Evolutionary conservation across 163 green algal genomes (phyloP).

Genomic region (Scenedesmus sp.): DNA sequence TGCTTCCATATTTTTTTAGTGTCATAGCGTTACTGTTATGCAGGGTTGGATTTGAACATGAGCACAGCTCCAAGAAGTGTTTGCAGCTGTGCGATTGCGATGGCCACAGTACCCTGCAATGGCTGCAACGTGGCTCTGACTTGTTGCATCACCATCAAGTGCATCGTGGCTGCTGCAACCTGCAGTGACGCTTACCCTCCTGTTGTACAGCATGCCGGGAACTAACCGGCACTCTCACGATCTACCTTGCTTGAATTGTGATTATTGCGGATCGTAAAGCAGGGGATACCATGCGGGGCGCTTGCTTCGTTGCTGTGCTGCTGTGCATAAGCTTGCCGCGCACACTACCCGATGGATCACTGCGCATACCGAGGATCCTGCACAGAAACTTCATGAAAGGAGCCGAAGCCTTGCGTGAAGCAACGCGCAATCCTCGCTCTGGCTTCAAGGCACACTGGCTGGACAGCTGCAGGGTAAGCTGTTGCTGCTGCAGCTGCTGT

Average conservation of each 20-base stretch:
- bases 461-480: conserved; percentile 38
- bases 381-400: conserved; percentile 48
- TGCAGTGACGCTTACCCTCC: neutral
- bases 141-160: neutral
- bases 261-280: neutral
- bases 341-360: neutral
- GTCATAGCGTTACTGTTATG: neutral
- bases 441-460: conserved; percentile 46
- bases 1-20: no score
- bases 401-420: neutral
- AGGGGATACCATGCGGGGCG: neutral
- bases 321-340: neutral
- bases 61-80: neutral
- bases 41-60: neutral
- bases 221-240: neutral
- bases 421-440: neutral
- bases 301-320: neutral
- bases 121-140: neutral
- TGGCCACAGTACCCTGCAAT: neutral
- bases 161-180: neutral
- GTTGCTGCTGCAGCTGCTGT: neutral
- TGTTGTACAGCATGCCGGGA: neutral
- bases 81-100: no score
- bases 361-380: conserved; percentile 19
- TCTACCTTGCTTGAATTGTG: neutral